phyloP scores from a whole-genome alignment of 2,329 filamentous ascomycete species.

The Aspergillus oerlinghausenensis region DNA sequence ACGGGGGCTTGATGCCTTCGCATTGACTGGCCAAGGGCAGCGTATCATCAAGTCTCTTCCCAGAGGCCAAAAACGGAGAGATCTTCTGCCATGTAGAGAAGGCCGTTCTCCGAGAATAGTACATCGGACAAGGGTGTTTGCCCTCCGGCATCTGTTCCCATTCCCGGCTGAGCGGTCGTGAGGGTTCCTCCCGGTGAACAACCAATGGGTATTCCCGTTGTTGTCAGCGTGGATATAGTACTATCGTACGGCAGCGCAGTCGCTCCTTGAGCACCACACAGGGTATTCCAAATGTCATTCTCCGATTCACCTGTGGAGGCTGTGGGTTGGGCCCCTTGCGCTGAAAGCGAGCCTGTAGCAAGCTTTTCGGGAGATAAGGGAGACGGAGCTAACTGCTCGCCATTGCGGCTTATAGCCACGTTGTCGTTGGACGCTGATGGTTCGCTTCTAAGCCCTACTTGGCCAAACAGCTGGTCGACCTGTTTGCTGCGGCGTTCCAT shows the following conservation, averaged over 20 bases:
- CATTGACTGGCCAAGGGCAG: background rate
- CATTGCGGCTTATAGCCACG: constrained; percentile 3
- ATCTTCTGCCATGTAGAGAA: constrained; percentile 33
- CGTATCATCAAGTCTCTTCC: constrained; percentile 19
- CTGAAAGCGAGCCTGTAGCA: constrained; percentile 8
- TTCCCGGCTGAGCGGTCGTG: constrained; percentile 13
- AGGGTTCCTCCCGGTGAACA: constrained; percentile 29
- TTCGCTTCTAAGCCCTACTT: constrained; percentile 22
- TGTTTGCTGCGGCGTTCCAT: constrained; percentile 37
- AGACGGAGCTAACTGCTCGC: constrained; percentile 15
- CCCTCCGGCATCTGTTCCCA: constrained; percentile 12
- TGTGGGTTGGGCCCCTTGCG: constrained; percentile 11
- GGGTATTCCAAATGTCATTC: constrained; percentile 27
- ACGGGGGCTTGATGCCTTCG: background rate
- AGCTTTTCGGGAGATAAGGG: constrained; percentile 21
- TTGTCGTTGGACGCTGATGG: constrained; percentile 6
- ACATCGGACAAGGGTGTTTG: constrained; percentile 31
- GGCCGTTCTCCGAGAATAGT: constrained; percentile 29
- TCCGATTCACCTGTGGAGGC: constrained; percentile 10
- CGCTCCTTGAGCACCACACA: constrained; percentile 19
- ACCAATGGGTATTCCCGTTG: constrained; percentile 29
- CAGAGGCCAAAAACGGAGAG: constrained; percentile 30
- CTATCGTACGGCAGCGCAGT: constrained; percentile 24
- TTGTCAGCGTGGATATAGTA: constrained; percentile 30
- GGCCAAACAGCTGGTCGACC: constrained; percentile 41